Percentiles rank a stretch among this genome's conserved stretches.
These are phyloP conservation scores for Aschersonia sp. DNA, from an alignment of 2,329 filamentous ascomycete genomes.

Conservation along the genomic window DNA sequence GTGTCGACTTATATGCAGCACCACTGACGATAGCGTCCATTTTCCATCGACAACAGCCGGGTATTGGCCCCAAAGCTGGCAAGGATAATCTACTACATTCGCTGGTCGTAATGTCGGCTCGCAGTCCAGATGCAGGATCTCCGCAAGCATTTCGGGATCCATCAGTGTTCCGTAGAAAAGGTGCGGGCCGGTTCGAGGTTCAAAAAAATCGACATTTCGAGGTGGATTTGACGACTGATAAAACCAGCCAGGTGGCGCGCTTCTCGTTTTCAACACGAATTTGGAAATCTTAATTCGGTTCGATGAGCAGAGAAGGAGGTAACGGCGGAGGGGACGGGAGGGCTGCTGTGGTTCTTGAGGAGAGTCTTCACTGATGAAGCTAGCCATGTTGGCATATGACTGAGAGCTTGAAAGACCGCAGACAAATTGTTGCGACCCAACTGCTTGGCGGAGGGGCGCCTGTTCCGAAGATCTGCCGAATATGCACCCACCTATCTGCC, in stretches of 20 bases:
- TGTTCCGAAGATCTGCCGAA: too few species aligned
- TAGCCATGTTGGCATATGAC: too few species aligned
- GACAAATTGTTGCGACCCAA: too few species aligned
- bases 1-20: slow-evolving; percentile 2
- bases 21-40: slow-evolving; percentile 1
- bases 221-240: slow-evolving; percentile 2
- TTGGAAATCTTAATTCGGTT: slow-evolving; percentile 1
- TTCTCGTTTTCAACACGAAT: slow-evolving; percentile 1
- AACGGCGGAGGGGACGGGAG: slow-evolving; percentile 1
- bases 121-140: slow-evolving; percentile 1
- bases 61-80: slow-evolving; percentile 3
- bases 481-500: too few species aligned
- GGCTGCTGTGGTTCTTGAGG: background rate
- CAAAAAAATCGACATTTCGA: background rate
- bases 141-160: slow-evolving; percentile 2
- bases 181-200: slow-evolving; percentile 2
- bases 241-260: slow-evolving; percentile 2
- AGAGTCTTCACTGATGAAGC: too few species aligned
- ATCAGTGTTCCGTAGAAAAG: slow-evolving; percentile 2
- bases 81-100: slow-evolving; percentile 1
- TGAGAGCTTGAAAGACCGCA: too few species aligned
- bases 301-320: background rate
- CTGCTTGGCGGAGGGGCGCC: too few species aligned
- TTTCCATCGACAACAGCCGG: slow-evolving; percentile 1
- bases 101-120: slow-evolving; percentile 2